Conservation (phyloP, 495 filamentous ascomycete genomes). For the Xylaria scruposa region DNA sequence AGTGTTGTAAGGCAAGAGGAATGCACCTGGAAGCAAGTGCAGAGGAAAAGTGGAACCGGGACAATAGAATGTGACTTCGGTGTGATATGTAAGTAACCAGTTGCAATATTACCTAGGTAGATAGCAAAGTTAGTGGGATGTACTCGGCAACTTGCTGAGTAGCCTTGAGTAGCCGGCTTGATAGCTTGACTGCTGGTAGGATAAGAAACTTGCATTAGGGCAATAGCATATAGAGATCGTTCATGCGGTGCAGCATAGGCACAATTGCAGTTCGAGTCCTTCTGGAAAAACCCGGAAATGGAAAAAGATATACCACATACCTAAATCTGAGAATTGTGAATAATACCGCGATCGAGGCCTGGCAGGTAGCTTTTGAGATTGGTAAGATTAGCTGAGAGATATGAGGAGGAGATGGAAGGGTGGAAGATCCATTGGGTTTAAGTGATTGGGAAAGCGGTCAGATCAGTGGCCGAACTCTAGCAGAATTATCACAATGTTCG, state of each 20-base stretch:
- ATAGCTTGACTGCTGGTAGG: neutral
- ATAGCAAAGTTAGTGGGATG: neutral
- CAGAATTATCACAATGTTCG: neutral
- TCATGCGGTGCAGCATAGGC: neutral
- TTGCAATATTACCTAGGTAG: neutral
- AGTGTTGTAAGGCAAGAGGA: neutral
- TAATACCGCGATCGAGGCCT: neutral
- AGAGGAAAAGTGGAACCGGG: slow-evolving; percentile 2
- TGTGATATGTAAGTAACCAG: neutral
- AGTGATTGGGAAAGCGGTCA: neutral
- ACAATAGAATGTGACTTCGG: neutral
- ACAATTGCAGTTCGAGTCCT: neutral
- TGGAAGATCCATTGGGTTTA: neutral
- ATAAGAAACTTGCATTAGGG: neutral
- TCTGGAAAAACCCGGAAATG: neutral
- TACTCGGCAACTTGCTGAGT: neutral
- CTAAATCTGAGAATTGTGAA: neutral
- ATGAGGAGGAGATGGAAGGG: neutral
- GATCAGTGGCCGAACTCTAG: neutral
- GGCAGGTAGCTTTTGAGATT: neutral
- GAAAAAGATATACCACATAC: neutral
- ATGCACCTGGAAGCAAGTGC: neutral
- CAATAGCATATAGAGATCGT: too few species aligned
- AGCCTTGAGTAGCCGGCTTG: neutral
- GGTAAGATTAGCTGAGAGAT: slow-evolving; percentile 11